Evolutionary conservation across 768 basidiomycete genomes (phyloP), one percentile per base, ranked within the genome.

Genomic region (Mycena albidolilacea): DNA sequence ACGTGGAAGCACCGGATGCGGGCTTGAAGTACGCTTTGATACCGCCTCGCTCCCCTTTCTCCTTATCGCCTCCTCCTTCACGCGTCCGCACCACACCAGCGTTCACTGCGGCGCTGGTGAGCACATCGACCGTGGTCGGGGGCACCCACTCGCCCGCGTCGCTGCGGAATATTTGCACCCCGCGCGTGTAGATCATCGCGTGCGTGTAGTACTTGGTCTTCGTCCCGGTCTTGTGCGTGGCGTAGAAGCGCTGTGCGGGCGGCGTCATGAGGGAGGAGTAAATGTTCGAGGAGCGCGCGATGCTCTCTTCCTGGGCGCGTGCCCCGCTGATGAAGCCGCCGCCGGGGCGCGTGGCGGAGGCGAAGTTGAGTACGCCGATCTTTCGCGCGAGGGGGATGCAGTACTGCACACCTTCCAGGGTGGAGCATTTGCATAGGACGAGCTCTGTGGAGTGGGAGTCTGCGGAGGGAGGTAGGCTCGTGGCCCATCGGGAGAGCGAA

Each of bases 41-140:
- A 21, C 71, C 64, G 5, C 68, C 15, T 57, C 30, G 54, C 39
- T 17, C 64, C 9, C 46, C 52, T 23, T 65, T 69, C 21, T 17
- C 23, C 35, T 41, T 21, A 44, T 65, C 21, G 23, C 10, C 59
- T 10, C 71, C 59, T 19, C 67, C 67, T 35, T 48, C 65, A 59
- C 80, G 82, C 55, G 78, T 75, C 38, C 85, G 81, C 52, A 87
- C 87, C 12, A 84, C 82, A 6, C 88, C 87, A 19, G 90, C 90
- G 64, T 90, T 91, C 17, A 91, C 90, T 7, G 90, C 90, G 6
- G 89, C 82, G 59, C 87, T 84, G 4, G 89, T 90, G 46, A 91
- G 79, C 35, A 91, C 78, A 69, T 89, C 86, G 17, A 86, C 83
- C 67, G 83, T 80, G 50, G 84, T 77, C 15, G 90, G 90, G 41